Evolutionary conservation across 805 yeast genomes (phyloP), one percentile per base, ranked within the genome.

Genomic region (Myxozyma mucilagina): DNA sequence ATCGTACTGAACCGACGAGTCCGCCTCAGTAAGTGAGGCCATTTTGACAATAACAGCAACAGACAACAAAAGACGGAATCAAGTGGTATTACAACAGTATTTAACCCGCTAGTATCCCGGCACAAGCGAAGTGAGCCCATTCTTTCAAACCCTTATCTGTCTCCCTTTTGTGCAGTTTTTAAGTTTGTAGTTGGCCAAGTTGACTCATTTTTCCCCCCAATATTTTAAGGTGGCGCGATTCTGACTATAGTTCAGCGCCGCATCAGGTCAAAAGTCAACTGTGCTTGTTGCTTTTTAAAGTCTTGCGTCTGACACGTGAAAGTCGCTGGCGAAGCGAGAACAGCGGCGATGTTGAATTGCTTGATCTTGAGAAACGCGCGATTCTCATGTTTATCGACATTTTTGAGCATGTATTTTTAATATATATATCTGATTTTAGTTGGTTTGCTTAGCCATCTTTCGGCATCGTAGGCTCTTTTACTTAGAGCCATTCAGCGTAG

Each of bases 1-100:
- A 71, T 94, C 99, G 75, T 84, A 90, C 42, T 72, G 70, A 44
- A 14, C 14, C 10, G 56, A 52, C 11, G 48, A 32, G 13, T 42
- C 48, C 16, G 47, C 48, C 34, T 5, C 36, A 1, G 16, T 39
- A 43, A 48, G 36, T 13, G 41, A 24, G 48, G 43, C 35, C 9
- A 8, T 41, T 2, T 41, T n/a, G 3, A 10, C 24, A n/a, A n/a
- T 16, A 20, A n/a, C 11, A 10, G 45, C 11, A 14, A 20, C 3
- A n/a, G 4, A 24, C 9, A 31, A 29, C 16, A 47, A 14, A n/a
- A 47, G 16, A 34, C 34, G 24, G 18, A 47, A 10, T 20, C 14
- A 31, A 29, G 48, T 20, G 45, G 11, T 41, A 41, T 41, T 38
- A 24, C 29, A 24, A 24, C 29, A 24, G 29, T 24, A 24, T 24